Conservation (phyloP, 345 rosid species). For the Eutrema heterophyllum region DNA sequence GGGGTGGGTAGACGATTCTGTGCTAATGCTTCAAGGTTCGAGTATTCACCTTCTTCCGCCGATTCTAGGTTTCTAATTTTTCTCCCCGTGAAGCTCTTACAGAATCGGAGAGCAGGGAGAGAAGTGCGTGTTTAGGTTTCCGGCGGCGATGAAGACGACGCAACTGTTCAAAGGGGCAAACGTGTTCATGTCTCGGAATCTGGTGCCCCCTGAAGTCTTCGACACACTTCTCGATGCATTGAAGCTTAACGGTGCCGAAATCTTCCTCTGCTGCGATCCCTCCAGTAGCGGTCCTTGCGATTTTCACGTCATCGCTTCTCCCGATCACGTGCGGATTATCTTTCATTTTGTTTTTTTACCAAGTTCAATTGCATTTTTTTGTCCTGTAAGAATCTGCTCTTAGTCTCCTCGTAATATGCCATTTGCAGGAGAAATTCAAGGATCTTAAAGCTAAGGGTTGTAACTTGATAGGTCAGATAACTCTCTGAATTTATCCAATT, state of each 20-base stretch:
- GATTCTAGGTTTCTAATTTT: neutral
- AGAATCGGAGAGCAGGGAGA: neutral
- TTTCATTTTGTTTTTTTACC: neutral
- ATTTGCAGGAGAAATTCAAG: conserved; percentile 78
- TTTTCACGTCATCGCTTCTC: conserved; percentile 79
- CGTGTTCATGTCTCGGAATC: conserved; percentile 80
- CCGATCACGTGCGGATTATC: conserved; percentile 45
- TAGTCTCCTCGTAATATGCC: neutral
- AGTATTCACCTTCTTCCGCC: neutral
- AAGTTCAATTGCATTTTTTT: neutral
- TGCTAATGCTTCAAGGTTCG: neutral
- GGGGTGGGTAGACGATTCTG: neutral
- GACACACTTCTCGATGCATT: conserved; percentile 84
- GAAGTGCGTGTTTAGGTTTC: conserved; percentile 8
- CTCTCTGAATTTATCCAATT: neutral
- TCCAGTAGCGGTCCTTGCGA: conserved; percentile 68
- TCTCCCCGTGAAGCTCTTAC: neutral
- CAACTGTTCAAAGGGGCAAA: conserved; percentile 63
- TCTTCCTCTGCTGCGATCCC: conserved; percentile 89
- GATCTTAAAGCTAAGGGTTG: conserved; percentile 81
- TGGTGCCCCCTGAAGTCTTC: conserved; percentile 84
- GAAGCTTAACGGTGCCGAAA: conserved; percentile 74
- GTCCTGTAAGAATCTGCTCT: neutral
- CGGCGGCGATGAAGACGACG: conserved; percentile 48
- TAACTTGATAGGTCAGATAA: conserved; percentile 63